Evolutionary conservation across 2,329 filamentous ascomycete species (phyloP), one percentile per base, ranked within the genome.

Genomic region (Colletotrichum sp.): DNA sequence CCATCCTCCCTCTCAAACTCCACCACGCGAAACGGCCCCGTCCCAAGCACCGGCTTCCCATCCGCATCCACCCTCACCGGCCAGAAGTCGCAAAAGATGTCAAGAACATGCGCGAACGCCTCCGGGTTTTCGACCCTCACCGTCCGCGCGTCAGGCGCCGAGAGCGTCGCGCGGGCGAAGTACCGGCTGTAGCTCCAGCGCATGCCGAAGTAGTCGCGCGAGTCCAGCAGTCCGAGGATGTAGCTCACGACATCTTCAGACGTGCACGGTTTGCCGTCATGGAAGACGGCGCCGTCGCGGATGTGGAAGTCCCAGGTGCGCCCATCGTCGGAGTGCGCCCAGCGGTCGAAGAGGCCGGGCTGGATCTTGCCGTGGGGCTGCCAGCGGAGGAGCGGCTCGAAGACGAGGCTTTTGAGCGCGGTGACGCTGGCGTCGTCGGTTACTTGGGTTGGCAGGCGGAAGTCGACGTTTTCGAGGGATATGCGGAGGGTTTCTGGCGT

Each of bases 151-250:
- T 64, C 44, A 18, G 24, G 15, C 10, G 65, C 57, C 6, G 39
- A 39, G n/a, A 70, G 28, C 13, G 9, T 39, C 15, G 57, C 57
- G 4, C 52, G 16, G 1, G 57, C 65, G 1, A 73, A 73, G 18
- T 73, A 73, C 13, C 71, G 71, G 57, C 71, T 73, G 30, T 73
- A 73, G 32, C 71, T 73, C 71, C 71, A 73, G 9, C 65, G 71
- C 71, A 73, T 73, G 30, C 71, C 71, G 15, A 73, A 73, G 65
- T 73, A 73, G 39, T 73, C 71, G 36, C 71, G 57, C 12, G 71
- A 69, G 39, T 73, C 71, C 26, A 73, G 30, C 15, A 73, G 65
- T 0, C 65, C 71, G 16, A 36, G 44, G 24, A 73, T 63, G 30
- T 69, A 73, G 18, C 3, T 21, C 28, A 69, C 65, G 8, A 73